Conservation (phyloP, 2,329 filamentous ascomycete species). For the Fusarium abutilonis region DNA sequence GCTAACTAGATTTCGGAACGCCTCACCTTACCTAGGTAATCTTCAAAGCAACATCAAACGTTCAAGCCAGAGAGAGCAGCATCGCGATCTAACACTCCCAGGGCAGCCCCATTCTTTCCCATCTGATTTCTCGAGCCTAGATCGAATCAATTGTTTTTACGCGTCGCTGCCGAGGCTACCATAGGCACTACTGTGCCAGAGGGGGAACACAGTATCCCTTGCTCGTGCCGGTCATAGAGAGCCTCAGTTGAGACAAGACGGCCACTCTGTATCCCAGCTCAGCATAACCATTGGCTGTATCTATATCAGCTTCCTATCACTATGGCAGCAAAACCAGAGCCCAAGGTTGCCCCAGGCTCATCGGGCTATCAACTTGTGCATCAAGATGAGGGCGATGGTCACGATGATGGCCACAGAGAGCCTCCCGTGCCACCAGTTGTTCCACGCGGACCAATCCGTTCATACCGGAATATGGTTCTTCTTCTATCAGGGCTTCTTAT, state of each 20-base stretch:
- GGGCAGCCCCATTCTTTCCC: constrained; percentile 5
- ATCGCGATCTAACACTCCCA: constrained; percentile 12
- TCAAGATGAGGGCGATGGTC: constrained; percentile 47
- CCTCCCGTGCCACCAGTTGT: constrained; percentile 26
- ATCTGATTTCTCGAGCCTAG: not conserved
- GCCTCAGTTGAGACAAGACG: constrained; percentile 14
- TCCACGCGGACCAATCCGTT: constrained; percentile 40
- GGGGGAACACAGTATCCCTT: constrained; percentile 25
- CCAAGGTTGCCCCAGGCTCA: constrained; percentile 29
- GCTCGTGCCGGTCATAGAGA: constrained; percentile 15
- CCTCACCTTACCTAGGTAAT: constrained; percentile 9
- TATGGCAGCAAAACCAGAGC: constrained; percentile 35
- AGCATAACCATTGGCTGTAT: not conserved
- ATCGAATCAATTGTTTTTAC: constrained; percentile 16
- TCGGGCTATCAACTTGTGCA: constrained; percentile 49
- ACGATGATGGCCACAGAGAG: constrained; percentile 31
- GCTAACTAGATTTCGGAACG: constrained; percentile 4
- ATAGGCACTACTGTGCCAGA: not conserved
- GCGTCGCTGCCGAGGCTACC: constrained; percentile 7
- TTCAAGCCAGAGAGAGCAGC: not conserved
- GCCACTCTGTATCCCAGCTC: not conserved
- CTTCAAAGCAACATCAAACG: constrained; percentile 32
- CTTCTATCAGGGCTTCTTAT: constrained; percentile 50
- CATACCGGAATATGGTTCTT: constrained; percentile 47
- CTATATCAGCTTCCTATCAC: constrained; percentile 2